Evolutionary conservation across 2,329 filamentous ascomycete genomes (phyloP).

Genomic region (Chlorencoelia australis): DNA sequence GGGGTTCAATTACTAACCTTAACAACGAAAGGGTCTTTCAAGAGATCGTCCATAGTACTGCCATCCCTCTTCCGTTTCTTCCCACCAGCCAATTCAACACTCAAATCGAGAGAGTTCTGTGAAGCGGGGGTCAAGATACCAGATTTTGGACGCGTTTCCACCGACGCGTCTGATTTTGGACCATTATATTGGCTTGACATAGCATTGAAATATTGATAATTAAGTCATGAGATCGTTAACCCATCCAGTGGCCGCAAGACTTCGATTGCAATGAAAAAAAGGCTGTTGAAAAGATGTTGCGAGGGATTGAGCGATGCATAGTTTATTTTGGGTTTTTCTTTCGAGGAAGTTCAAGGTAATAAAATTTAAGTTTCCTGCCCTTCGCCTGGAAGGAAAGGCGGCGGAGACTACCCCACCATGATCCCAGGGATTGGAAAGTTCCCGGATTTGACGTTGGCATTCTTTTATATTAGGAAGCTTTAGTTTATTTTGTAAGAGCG

Average conservation of each 20-base stretch:
- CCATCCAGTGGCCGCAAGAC: slow-evolving; percentile 10
- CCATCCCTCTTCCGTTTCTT: slow-evolving; percentile 29
- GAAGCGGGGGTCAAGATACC: slow-evolving; percentile 23
- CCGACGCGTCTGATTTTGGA: slow-evolving; percentile 22
- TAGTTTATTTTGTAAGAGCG: too few species aligned
- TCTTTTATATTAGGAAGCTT: too few species aligned
- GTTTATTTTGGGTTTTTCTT: too few species aligned
- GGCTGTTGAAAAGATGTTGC: slow-evolving; percentile 2
- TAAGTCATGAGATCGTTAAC: slow-evolving; percentile 19
- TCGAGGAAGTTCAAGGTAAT: too few species aligned
- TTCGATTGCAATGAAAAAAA: slow-evolving; percentile 2
- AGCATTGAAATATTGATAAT: slow-evolving; percentile 24
- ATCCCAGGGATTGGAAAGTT: too few species aligned
- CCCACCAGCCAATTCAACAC: slow-evolving; percentile 8
- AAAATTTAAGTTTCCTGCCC: too few species aligned
- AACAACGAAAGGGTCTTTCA: slow-evolving; percentile 27
- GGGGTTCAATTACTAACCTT: slow-evolving; percentile 20
- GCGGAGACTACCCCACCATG: too few species aligned
- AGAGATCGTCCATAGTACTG: slow-evolving; percentile 23
- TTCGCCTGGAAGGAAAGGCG: too few species aligned
- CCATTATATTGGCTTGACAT: slow-evolving; percentile 24
- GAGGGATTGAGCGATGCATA: too few species aligned
- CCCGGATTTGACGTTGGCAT: too few species aligned
- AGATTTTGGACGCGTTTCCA: slow-evolving; percentile 19
- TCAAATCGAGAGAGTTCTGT: slow-evolving; percentile 16